Evolutionary conservation across 257 asterid species (phyloP).

Genomic region (Solanum gandarillasii): DNA sequence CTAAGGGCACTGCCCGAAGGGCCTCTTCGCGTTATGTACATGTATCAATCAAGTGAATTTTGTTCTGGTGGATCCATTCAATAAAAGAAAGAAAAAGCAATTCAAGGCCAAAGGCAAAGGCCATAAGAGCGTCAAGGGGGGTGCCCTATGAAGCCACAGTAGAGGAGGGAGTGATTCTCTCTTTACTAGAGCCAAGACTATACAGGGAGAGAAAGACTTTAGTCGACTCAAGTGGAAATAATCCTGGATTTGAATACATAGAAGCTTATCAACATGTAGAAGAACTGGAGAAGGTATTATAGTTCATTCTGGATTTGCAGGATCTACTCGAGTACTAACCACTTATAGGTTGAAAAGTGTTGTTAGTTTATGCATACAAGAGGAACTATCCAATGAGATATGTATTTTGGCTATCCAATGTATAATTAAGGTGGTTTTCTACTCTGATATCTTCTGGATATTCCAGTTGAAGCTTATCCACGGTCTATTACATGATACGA

Average conservation of each 20-base stretch:
- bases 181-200: too few species aligned
- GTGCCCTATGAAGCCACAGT: rapidly evolving
- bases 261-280: not conserved
- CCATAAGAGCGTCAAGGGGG: rapidly evolving
- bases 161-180: too few species aligned
- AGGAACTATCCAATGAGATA: not conserved
- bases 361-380: not conserved
- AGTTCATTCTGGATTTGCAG: not conserved
- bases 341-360: not conserved
- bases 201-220: too few species aligned
- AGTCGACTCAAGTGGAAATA: too few species aligned
- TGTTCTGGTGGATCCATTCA: too few species aligned
- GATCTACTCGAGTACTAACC: not conserved
- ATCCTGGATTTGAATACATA: not conserved
- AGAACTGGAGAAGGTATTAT: not conserved
- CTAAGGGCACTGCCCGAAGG: too few species aligned
- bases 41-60: too few species aligned
- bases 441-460: not conserved
- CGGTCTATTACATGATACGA: not conserved
- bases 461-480: not conserved
- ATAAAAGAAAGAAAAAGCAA: too few species aligned
- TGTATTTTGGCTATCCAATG: too few species aligned
- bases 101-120: too few species aligned
- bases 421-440: too few species aligned
- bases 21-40: too few species aligned